A percentile compares a stretch with the other conserved stretches of the same genome.
phyloP scores from a whole-genome alignment of 495 filamentous ascomycete genomes.

The Friedmanniomyces simplex region DNA sequence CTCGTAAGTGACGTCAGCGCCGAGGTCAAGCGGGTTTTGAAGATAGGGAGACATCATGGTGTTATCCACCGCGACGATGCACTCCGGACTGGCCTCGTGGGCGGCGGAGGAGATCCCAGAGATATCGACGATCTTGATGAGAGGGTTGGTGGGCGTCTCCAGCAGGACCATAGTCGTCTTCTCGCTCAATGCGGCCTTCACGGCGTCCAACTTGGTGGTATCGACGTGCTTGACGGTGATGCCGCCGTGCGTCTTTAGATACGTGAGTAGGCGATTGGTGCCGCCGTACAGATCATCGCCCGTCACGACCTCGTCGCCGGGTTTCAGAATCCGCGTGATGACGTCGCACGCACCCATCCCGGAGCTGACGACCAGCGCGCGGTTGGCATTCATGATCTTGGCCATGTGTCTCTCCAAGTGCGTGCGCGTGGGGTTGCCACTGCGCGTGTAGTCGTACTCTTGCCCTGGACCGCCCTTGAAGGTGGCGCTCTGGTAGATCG shows the following conservation, averaged over 20 bases:
- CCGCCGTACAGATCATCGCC: slow-evolving; percentile 96
- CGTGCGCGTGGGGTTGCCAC: slow-evolving; percentile 90
- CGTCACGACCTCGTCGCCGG: slow-evolving; percentile 93
- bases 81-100: slow-evolving; percentile 68
- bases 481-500: slow-evolving; percentile 95
- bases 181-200: slow-evolving; percentile 52
- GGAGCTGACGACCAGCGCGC: slow-evolving; percentile 83
- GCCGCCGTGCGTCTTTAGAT: slow-evolving; percentile 68
- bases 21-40: slow-evolving; percentile 81
- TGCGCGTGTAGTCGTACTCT: slow-evolving; percentile 98
- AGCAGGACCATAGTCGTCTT: slow-evolving; percentile 95
- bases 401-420: slow-evolving; percentile 94
- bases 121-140: slow-evolving; percentile 97
- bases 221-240: slow-evolving; percentile 95
- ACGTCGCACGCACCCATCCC: slow-evolving; percentile 97
- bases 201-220: slow-evolving; percentile 63
- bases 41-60: slow-evolving; percentile 96
- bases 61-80: slow-evolving; percentile 89
- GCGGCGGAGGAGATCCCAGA: slow-evolving; percentile 59
- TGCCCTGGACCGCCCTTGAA: slow-evolving; percentile 81
- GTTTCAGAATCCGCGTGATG: slow-evolving; percentile 83
- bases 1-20: slow-evolving; percentile 94
- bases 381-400: slow-evolving; percentile 93
- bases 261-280: slow-evolving; percentile 87
- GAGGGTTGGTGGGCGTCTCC: slow-evolving; percentile 91